Evolutionary conservation across 495 filamentous ascomycete species (phyloP).

Genomic region (Aspergillus ostianus): DNA sequence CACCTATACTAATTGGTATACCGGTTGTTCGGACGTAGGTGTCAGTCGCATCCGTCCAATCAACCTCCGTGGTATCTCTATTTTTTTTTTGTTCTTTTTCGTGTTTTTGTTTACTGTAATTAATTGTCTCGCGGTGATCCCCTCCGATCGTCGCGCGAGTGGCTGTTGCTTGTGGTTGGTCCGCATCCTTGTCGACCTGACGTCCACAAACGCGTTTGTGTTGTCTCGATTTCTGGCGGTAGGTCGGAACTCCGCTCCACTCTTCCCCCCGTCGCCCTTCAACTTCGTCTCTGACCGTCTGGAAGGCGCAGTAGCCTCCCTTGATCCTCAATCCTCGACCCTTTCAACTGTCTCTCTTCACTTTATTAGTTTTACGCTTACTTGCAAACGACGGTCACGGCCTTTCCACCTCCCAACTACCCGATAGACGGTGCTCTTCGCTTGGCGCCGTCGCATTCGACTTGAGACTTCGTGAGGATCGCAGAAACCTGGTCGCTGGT

Average conservation of each 20-base stretch:
- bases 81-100: not conserved
- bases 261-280: not conserved
- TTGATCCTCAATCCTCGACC: not conserved
- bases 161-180: conserved; percentile 17
- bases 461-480: not conserved
- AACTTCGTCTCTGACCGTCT: not conserved
- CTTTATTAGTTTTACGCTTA: no score
- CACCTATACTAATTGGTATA: not conserved
- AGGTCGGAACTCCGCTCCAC: conserved; percentile 10
- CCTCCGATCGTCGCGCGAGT: conserved; percentile 9
- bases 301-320: not conserved
- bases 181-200: conserved; percentile 20
- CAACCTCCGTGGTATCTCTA: not conserved
- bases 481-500: conserved; percentile 34
- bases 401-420: not conserved
- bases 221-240: conserved; percentile 15
- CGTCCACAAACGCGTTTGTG: conserved; percentile 27
- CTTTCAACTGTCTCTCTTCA: no score
- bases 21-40: not conserved
- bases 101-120: not conserved
- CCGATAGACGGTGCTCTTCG: conserved; percentile 12
- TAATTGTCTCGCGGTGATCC: conserved; percentile 1
- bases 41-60: not conserved
- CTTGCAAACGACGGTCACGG: not conserved
- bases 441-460: not conserved